These are phyloP conservation scores for Entonaema liquescens DNA, from an alignment of 495 filamentous ascomycete species.

Conservation along the genomic window DNA sequence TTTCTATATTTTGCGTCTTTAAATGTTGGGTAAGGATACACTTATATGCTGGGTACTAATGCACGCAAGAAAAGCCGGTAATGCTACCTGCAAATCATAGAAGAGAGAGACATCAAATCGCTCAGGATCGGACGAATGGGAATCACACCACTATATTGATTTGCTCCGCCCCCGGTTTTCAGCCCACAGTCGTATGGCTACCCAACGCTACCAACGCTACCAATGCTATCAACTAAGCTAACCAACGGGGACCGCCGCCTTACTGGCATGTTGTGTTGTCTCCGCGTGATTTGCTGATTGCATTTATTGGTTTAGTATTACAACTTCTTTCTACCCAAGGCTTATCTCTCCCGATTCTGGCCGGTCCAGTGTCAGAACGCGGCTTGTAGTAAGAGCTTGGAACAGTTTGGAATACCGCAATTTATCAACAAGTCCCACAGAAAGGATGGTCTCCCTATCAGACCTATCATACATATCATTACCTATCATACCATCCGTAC, in stretches of 20 bases:
- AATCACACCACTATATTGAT: conserved; percentile 32
- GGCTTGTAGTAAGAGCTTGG: conserved; percentile 1
- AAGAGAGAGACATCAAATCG: conserved; percentile 15
- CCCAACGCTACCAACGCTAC: conserved; percentile 14
- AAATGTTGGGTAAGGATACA: background rate
- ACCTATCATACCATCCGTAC: conserved; percentile 32
- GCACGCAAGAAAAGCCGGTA: conserved; percentile 4
- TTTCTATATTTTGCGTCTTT: background rate
- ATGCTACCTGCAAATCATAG: conserved; percentile 25
- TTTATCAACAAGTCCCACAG: conserved; percentile 21
- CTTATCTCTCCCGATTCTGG: conserved; percentile 31
- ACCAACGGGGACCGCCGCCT: conserved; percentile 27
- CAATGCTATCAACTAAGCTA: no score
- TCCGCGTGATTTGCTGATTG: conserved; percentile 25
- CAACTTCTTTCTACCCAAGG: conserved; percentile 20
- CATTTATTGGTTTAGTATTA: conserved; percentile 1
- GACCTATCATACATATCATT: background rate
- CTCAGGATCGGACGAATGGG: conserved; percentile 39
- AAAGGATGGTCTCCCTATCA: background rate
- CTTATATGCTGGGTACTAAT: background rate
- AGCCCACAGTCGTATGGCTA: conserved; percentile 36
- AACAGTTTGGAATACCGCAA: conserved; percentile 17
- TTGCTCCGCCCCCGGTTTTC: conserved; percentile 25
- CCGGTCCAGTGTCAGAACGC: conserved; percentile 20
- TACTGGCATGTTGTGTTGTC: conserved; percentile 31